Evolutionary conservation across 225 moss, liverwort and hornwort species (phyloP).

Genomic region (Pseudisothecium myosuroides): DNA sequence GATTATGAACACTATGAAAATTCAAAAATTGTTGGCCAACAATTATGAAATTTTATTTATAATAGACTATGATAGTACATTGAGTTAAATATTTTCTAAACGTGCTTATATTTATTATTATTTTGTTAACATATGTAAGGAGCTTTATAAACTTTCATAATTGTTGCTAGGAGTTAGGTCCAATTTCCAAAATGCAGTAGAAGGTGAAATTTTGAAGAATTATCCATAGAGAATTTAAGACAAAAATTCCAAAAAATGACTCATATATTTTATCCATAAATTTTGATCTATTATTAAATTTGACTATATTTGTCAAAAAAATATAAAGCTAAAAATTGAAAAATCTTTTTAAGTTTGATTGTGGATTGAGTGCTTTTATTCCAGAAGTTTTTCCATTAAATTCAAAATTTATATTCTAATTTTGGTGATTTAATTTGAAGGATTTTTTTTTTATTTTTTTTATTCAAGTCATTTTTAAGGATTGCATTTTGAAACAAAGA

Average conservation of each 20-base stretch:
- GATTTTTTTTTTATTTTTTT: neutral
- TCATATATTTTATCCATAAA: rapidly evolving
- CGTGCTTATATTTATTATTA: no score
- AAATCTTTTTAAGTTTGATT: neutral
- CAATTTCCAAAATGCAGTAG: neutral
- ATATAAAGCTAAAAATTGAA: neutral
- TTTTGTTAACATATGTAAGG: no score
- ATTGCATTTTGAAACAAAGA: neutral
- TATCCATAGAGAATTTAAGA: neutral
- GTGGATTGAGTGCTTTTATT: neutral
- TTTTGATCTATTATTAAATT: neutral
- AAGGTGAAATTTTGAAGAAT: neutral
- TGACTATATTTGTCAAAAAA: neutral
- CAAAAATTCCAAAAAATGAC: neutral
- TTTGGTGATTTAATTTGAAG: neutral
- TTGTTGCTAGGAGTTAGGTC: rapidly evolving
- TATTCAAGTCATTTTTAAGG: neutral
- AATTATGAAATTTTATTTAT: neutral
- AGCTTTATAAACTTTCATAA: no score
- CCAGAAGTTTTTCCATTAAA: neutral
- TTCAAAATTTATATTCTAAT: neutral
- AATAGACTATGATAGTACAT: neutral
- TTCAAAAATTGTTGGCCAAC: rapidly evolving
- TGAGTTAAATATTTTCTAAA: neutral
- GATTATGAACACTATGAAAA: neutral